These are phyloP conservation scores for Cryptococcus depauperatus DNA, from an alignment of 1,284 basidiomycete species.

Conservation along the genomic window DNA sequence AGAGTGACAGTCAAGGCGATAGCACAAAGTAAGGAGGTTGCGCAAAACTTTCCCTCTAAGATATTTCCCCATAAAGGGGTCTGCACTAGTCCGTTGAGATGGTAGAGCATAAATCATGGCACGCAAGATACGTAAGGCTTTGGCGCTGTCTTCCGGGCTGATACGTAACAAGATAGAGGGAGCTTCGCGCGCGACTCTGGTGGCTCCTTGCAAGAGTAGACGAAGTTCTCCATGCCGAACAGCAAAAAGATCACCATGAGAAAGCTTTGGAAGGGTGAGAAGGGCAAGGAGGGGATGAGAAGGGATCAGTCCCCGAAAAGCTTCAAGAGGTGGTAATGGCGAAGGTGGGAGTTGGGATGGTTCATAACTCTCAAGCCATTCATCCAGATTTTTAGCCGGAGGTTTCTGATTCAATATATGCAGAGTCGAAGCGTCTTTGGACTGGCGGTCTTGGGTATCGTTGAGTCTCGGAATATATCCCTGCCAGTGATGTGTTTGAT, in stretches of 20 bases:
- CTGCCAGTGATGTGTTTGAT: background rate
- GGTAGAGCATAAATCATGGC: conserved; percentile 12
- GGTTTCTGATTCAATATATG: background rate
- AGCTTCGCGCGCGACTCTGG: background rate
- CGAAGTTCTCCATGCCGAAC: conserved; percentile 18
- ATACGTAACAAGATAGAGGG: conserved; percentile 5
- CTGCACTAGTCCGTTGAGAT: background rate
- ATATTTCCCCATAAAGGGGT: conserved; percentile 9
- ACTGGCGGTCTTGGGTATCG: background rate
- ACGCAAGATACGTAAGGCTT: conserved; percentile 8
- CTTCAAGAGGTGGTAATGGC: conserved; percentile 14
- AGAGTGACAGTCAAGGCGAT: conserved; percentile 3
- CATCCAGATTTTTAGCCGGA: conserved; percentile 7
- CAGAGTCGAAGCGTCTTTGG: background rate
- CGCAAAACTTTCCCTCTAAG: conserved; percentile 6
- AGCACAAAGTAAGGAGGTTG: conserved; percentile 8
- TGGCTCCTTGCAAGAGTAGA: conserved; percentile 2
- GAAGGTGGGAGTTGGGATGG: conserved; percentile 12
- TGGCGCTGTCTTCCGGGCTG: conserved; percentile 5
- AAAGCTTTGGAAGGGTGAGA: conserved; percentile 15
- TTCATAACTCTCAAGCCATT: conserved; percentile 12
- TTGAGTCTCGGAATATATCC: background rate
- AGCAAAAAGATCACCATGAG: conserved; percentile 33
- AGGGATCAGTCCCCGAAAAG: conserved; percentile 14
- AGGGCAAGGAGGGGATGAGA: conserved; percentile 16